Evolutionary conservation across 2,329 filamentous ascomycete genomes (phyloP).

Genomic region (Paecilomyces formosus): DNA sequence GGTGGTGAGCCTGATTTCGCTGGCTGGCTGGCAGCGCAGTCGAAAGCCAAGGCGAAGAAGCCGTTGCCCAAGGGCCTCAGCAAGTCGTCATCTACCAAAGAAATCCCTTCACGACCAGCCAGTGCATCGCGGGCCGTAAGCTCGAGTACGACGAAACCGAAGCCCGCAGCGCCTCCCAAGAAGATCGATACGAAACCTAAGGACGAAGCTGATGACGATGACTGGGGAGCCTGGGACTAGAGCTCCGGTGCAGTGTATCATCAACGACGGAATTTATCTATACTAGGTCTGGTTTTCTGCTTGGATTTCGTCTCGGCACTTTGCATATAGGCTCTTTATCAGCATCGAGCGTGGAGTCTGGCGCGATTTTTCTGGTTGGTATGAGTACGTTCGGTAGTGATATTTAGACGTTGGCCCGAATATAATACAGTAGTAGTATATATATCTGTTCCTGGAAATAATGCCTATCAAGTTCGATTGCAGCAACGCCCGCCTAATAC

Average conservation of each 20-base stretch:
- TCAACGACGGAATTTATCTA: neutral
- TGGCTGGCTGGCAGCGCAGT: slow-evolving; percentile 85
- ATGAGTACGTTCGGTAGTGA: neutral
- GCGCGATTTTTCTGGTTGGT: neutral
- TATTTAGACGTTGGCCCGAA: neutral
- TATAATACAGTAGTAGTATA: neutral
- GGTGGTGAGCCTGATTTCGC: slow-evolving; percentile 90
- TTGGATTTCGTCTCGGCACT: neutral
- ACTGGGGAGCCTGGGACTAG: slow-evolving; percentile 43
- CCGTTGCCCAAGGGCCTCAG: slow-evolving; percentile 74
- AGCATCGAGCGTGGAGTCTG: neutral
- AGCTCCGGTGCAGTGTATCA: neutral
- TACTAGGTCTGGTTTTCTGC: neutral
- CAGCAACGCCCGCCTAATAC: neutral
- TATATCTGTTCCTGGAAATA: neutral
- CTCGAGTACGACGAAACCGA: slow-evolving; percentile 38
- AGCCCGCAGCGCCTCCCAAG: slow-evolving; percentile 47
- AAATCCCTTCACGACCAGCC: slow-evolving; percentile 26
- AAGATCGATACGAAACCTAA: slow-evolving; percentile 62
- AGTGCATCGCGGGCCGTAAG: slow-evolving; percentile 30
- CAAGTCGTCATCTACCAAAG: slow-evolving; percentile 45
- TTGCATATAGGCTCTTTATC: neutral
- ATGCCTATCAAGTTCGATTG: too few relatives aligned
- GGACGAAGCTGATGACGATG: slow-evolving; percentile 35
- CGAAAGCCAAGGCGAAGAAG: slow-evolving; percentile 64